Conservation (phyloP, 352 stramenopile genomes). For the Phytophthora nicotianae region DNA sequence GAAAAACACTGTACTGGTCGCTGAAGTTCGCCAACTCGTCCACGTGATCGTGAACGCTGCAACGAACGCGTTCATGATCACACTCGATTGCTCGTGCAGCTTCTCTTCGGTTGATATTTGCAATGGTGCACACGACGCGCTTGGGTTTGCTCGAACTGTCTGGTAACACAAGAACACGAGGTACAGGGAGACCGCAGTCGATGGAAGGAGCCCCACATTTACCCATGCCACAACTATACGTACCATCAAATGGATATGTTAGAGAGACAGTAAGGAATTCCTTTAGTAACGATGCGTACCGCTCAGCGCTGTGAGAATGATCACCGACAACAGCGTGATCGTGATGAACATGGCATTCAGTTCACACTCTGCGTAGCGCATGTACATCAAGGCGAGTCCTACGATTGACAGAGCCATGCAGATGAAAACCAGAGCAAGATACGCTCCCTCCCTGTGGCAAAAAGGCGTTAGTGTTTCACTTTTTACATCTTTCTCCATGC, state of each 20-base stretch:
- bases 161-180: conserved; percentile 78
- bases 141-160: conserved; percentile 67
- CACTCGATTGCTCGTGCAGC: conserved; percentile 42
- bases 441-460: conserved; percentile 55
- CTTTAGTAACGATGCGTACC: conserved; percentile 30
- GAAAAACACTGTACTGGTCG: conserved; percentile 64
- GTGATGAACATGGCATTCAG: conserved; percentile 68
- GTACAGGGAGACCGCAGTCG: conserved; percentile 59
- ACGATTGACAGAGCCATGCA: conserved; percentile 38
- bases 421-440: conserved; percentile 53
- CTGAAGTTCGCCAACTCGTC: conserved; percentile 74
- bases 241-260: conserved; percentile 17
- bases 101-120: conserved; percentile 36
- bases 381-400: conserved; percentile 61
- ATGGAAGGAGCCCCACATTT: conserved; percentile 65
- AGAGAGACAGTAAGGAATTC: conserved; percentile 1
- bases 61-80: conserved; percentile 59
- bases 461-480: conserved; percentile 1
- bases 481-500: not conserved
- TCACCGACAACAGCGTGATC: conserved; percentile 51
- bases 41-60: conserved; percentile 68
- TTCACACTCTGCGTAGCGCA: conserved; percentile 52
- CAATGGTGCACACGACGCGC: conserved; percentile 46
- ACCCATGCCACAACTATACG: conserved; percentile 64
- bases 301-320: conserved; percentile 58